Base-by-base conservation (phyloP, 768 basidiomycete genomes). In the Tylopilus felleus region DNA sequence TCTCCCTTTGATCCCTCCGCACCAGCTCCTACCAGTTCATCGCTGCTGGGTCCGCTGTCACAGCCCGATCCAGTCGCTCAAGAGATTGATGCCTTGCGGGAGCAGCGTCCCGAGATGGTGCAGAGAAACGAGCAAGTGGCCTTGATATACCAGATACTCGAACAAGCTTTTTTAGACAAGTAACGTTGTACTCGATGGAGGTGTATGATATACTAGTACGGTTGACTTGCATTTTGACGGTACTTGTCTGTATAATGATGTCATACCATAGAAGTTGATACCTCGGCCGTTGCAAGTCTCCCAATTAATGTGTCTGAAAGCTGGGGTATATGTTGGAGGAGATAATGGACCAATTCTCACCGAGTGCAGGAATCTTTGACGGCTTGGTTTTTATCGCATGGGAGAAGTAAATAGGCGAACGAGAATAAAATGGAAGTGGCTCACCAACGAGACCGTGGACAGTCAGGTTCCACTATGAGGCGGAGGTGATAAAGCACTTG, bases 41-140 rank as follows among this genome's bases (percentile, higher is more conserved):
- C 83, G 3, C 81, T 80, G 1, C 73, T 93, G 12, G 88, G 85
- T 0, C 75, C 80, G 8, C 65, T 90, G 38, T 78, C 83, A 3
- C 64, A 71, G 9, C 55, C 83, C 7, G 61, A 93, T 62, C 67
- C 79, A 8, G 78, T 92, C 3, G 77, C 77, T 13, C 77, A 81
- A 64, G 91, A 93, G 67, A 75, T 93, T 14, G 91, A 93, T 63
- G 81, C 77, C 25, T 69, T 93, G 60, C 73, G 91, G 57, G 91
- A 93, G 72, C 91, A 93, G 68, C 72, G 91, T 31, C 84, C 85
- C 3, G 78, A 84, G 25, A 93, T 93, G 91, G 89, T 93, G 31
- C 83, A 93, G 72, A 76, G 80, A 53, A 70, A 75, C 7, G 85
- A 86, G 56, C 90, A 93, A 67, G 68, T 81, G 5, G 31, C 75